Evolutionary conservation across 2,329 filamentous ascomycete species (phyloP).

Genomic region (Colletotrichum camelliae): DNA sequence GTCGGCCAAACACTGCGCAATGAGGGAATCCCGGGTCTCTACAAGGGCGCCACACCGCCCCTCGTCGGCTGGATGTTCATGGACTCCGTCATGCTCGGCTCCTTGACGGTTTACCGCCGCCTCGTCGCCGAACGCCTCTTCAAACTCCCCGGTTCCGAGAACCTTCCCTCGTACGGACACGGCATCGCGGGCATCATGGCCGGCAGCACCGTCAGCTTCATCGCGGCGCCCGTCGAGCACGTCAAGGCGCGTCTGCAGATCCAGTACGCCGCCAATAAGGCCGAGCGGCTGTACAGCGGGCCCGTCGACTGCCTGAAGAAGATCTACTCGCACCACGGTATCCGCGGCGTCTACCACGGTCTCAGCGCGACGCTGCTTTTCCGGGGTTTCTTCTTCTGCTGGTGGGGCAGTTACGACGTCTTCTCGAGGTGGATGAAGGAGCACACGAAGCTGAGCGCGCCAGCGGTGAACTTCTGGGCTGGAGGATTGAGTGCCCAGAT

Average conservation of each 20-base stretch:
- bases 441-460: slow-evolving; percentile 73
- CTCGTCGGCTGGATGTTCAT: slow-evolving; percentile 98
- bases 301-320: slow-evolving; percentile 84
- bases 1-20: slow-evolving; percentile 82
- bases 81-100: slow-evolving; percentile 91
- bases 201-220: slow-evolving; percentile 87
- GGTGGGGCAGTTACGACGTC: slow-evolving; percentile 96
- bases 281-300: slow-evolving; percentile 80
- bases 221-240: slow-evolving; percentile 94
- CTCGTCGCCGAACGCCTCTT: slow-evolving; percentile 84
- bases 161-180: slow-evolving; percentile 79
- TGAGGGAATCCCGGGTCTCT: slow-evolving; percentile 84
- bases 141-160: slow-evolving; percentile 41
- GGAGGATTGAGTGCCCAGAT: slow-evolving; percentile 91
- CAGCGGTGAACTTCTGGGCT: slow-evolving; percentile 95
- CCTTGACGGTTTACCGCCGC: slow-evolving; percentile 86
- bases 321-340: slow-evolving; percentile 73
- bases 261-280: slow-evolving; percentile 85
- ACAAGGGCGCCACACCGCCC: slow-evolving; percentile 93
- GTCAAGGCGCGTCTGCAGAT: slow-evolving; percentile 93
- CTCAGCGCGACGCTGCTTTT: slow-evolving; percentile 86
- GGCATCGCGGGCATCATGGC: slow-evolving; percentile 87
- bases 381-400: slow-evolving; percentile 94
- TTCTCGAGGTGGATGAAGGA: slow-evolving; percentile 72
- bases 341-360: slow-evolving; percentile 85